Conservation (phyloP, 352 stramenopile genomes). For the Phytophthora pinifolia region DNA sequence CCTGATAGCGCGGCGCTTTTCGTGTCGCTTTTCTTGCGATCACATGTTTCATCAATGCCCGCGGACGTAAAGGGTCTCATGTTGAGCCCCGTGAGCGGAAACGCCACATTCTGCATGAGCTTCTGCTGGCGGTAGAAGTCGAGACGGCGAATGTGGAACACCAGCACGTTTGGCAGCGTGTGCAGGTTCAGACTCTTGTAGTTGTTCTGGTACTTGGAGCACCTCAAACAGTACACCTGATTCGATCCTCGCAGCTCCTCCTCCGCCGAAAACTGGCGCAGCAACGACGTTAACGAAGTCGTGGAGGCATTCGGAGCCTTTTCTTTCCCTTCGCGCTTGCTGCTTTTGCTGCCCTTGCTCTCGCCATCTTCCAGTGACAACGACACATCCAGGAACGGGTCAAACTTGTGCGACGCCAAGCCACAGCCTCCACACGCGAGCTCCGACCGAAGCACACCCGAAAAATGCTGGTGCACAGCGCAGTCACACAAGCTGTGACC, state of each 20-base stretch:
- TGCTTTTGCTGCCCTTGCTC: constrained; percentile 3
- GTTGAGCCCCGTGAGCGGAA: constrained; percentile 45
- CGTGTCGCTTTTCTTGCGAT: constrained; percentile 16
- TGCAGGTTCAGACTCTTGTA: constrained; percentile 67
- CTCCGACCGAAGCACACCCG: constrained; percentile 59
- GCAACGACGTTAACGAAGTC: constrained; percentile 38
- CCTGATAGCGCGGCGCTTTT: constrained; percentile 3
- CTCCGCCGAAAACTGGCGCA: constrained; percentile 51
- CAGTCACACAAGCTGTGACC: constrained; percentile 70
- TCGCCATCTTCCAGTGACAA: constrained; percentile 45
- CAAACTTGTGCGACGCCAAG: constrained; percentile 54
- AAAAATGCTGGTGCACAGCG: constrained; percentile 71
- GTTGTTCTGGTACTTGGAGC: constrained; percentile 55
- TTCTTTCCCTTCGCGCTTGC: background rate
- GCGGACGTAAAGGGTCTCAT: constrained; percentile 40
- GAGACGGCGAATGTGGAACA: constrained; percentile 76
- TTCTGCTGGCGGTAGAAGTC: constrained; percentile 73
- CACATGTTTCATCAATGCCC: constrained; percentile 20
- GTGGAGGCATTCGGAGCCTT: background rate
- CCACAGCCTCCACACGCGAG: constrained; percentile 59
- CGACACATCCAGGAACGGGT: constrained; percentile 76
- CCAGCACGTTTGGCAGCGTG: constrained; percentile 65
- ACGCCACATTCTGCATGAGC: constrained; percentile 45
- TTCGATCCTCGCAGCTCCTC: constrained; percentile 59
- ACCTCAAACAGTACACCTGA: constrained; percentile 64